A percentile compares a stretch with the other conserved stretches of the same genome.
phyloP scores from a whole-genome alignment of 768 basidiomycete species.

The Clitopilus passeckerianus region DNA sequence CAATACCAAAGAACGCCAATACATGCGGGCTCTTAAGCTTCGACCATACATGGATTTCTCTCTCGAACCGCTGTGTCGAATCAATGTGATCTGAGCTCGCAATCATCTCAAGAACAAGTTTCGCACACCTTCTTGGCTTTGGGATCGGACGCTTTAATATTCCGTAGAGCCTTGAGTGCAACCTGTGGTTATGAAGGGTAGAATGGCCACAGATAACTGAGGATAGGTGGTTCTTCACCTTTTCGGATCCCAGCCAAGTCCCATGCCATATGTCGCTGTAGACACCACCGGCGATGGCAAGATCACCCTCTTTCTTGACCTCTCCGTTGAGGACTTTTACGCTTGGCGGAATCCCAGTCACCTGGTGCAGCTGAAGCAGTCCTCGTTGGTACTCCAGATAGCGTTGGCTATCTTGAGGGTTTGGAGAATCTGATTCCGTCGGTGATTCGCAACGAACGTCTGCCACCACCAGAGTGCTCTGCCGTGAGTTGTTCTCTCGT shows the following conservation, averaged over 20 bases:
- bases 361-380: conserved; percentile 39
- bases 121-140: conserved; percentile 32
- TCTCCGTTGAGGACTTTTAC: conserved; percentile 52
- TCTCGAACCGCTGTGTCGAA: conserved; percentile 44
- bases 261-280: conserved; percentile 55
- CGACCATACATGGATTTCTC: conserved; percentile 53
- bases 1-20: conserved; percentile 51
- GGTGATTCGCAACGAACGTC: conserved; percentile 14
- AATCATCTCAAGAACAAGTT: background rate
- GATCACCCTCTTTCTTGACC: conserved; percentile 31
- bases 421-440: conserved; percentile 6
- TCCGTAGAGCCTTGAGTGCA: conserved; percentile 50
- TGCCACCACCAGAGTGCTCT: conserved; percentile 4
- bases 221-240: conserved; percentile 22
- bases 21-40: conserved; percentile 46
- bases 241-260: conserved; percentile 48
- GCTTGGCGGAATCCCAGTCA: conserved; percentile 49
- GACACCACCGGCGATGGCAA: conserved; percentile 44
- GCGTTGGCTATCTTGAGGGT: conserved; percentile 19
- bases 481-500: conserved; percentile 11
- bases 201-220: background rate
- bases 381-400: conserved; percentile 41
- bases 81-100: background rate
- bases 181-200: conserved; percentile 33
- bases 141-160: conserved; percentile 37